Base-by-base conservation (phyloP, 345 rosid genomes). In the Streptanthus diversifolius region DNA sequence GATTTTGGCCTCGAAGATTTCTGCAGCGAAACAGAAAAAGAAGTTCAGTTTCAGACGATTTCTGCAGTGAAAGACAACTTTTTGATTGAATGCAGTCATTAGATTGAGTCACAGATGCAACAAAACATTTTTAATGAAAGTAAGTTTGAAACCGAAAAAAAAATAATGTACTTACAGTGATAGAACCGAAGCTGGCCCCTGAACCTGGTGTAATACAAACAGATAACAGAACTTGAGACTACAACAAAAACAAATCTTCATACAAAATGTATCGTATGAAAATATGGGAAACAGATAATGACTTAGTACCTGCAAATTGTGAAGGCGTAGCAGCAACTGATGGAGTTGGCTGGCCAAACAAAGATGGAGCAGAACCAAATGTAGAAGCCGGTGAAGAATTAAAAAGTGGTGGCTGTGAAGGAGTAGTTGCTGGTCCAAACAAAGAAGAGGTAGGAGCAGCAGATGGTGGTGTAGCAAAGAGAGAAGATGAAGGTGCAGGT, bases 141-240 rank as follows among this genome's bases (percentile, higher is more conserved):
- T 44, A 15, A 18, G 11, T 45, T 29, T 43, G 8, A 7, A 45
- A 57, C 54, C 6, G 21, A 18, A 24, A 68, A 19, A 68, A 0
- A 56, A 48, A 9, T n/a, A n/a, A 35, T 57, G 63, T 74, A 84
- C 99, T 88, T 79, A 95, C 99, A 8, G 88, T 75, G 68, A 80
- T 47, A 69, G 87, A 70, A 67, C 96, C 93, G 36, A 95, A 90
- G 88, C 97, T 95, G 77, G 98, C 83, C 29, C 95, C 97, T 30
- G 93, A 88, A 21, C 83, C 87, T 2, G 85, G 79, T 73, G 87
- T 82, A 73, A 81, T 56, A 71, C 90, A 35, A 55, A 62, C 78
- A 61, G 33, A 59, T 12, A 45, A 51, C 4, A 57, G 17, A 65
- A 45, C 27, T 24, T 43, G 10, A 71, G 60, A 62, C 19, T 65